phyloP scores from a whole-genome alignment of 768 basidiomycete species.

The Termitomyces sp. region DNA sequence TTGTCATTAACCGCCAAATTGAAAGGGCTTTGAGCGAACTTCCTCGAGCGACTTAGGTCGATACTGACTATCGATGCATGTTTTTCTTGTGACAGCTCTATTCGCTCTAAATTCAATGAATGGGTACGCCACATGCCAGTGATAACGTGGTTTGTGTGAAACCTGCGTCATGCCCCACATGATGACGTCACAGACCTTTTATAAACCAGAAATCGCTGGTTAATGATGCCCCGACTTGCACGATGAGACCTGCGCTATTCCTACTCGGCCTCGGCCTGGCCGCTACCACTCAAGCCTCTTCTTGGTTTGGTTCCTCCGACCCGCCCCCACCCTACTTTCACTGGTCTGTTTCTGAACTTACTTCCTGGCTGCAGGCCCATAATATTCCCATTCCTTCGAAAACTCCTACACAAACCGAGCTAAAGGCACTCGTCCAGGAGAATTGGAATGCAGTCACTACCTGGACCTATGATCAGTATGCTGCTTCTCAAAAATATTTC shows the following conservation, averaged over 20 bases:
- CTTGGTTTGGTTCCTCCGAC: conserved; percentile 49
- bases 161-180: conserved; percentile 15
- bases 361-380: conserved; percentile 67
- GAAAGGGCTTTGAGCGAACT: too few species aligned
- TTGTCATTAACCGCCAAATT: too few species aligned
- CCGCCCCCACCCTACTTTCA: conserved; percentile 29
- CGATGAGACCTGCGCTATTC: conserved; percentile 26
- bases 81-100: too few species aligned
- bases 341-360: conserved; percentile 67
- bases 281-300: conserved; percentile 35
- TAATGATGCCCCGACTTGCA: neutral
- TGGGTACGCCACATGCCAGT: neutral
- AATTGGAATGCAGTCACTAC: conserved; percentile 54
- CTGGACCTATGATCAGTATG: conserved; percentile 66
- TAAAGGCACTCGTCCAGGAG: conserved; percentile 46
- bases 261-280: conserved; percentile 29
- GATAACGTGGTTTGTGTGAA: neutral
- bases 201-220: conserved; percentile 2
- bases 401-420: conserved; percentile 36
- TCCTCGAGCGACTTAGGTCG: too few species aligned
- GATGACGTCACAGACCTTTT: conserved; percentile 18
- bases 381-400: conserved; percentile 51
- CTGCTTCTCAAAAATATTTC: conserved; percentile 60
- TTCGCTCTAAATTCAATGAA: too few species aligned
- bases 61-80: too few species aligned